These are phyloP conservation scores for Przewalskia tangutica DNA, from an alignment of 257 asterid genomes.

Conservation along the genomic window DNA sequence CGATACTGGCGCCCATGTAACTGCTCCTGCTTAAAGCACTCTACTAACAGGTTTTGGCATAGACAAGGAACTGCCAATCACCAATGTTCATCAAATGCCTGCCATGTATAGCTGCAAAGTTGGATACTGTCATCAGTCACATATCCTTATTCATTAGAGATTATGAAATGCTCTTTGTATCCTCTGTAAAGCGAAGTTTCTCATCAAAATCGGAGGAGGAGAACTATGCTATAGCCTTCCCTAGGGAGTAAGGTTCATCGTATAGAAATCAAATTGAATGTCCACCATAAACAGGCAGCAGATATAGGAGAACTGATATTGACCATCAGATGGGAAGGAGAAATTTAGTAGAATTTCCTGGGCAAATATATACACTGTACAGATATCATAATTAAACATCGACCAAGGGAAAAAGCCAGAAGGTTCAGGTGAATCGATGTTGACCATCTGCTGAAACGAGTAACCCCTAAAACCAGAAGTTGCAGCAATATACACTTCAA, in stretches of 20 bases:
- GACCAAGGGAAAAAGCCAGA: neutral
- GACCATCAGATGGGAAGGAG: neutral
- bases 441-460: neutral
- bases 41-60: neutral
- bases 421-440: neutral
- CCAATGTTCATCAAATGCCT: neutral
- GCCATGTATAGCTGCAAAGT: neutral
- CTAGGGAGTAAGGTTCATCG: neutral
- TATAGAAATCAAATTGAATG: neutral
- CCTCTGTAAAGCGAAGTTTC: neutral
- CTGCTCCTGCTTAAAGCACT: neutral
- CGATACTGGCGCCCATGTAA: neutral
- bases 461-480: neutral
- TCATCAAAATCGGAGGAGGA: neutral
- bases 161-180: neutral
- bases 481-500: neutral
- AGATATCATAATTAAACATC: neutral
- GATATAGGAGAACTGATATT: neutral
- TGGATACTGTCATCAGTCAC: neutral
- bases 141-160: neutral
- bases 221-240: too few relatives aligned
- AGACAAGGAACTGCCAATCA: neutral
- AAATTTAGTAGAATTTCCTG: neutral
- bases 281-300: neutral
- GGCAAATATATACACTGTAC: neutral